Evolutionary conservation across 306 rosid species (phyloP), one percentile per base, ranked within the genome.

Genomic region (Prunus armeniaca): DNA sequence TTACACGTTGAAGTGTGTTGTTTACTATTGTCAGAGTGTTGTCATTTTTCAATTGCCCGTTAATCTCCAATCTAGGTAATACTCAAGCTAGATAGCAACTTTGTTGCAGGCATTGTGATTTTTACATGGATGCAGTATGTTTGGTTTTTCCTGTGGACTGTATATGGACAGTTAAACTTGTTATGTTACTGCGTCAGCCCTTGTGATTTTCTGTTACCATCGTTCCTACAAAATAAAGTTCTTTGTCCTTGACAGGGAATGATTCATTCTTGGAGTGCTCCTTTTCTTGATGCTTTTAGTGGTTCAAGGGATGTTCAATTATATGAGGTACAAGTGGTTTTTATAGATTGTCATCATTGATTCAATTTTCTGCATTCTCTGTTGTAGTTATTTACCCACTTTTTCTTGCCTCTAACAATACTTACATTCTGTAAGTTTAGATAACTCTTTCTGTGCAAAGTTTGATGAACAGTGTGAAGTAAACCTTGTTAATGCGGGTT

Each of bases 181-280:
- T 72, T 73, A 28, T 73, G 19, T 43, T 73, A 22, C 17, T 10
- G 45, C 46, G 3, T 54, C 56, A 52, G 46, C 72, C 5, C 28
- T 57, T 69, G 58, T 82, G 49, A 69, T 60, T 78, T 81, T 82
- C 71, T 71, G 20, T 76, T 67, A 50, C 57, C 74, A 25, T 76
- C 38, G 71, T 65, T 82, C 69, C 71, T 67, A 63, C 63, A 28
- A 75, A 27, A 51, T 66, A 74, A 57, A 3, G 27, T 66, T 65
- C 41, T 76, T 56, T 81, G 32, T 81, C 78, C 72, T 78, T 87
- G 69, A 62, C 85, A 94, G 97, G 87, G 66, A 72, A 84, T 92
- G 98, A 72, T 84, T 68, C 79, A 90, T 61, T 94, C 98, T 69
- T 94, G 98, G 98, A 89, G 87, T 27, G 63, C 45, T 54, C 90